Evolutionary conservation across 352 stramenopile genomes (phyloP), one percentile per base, ranked within the genome.

Genomic region (Phytophthora constricta): DNA sequence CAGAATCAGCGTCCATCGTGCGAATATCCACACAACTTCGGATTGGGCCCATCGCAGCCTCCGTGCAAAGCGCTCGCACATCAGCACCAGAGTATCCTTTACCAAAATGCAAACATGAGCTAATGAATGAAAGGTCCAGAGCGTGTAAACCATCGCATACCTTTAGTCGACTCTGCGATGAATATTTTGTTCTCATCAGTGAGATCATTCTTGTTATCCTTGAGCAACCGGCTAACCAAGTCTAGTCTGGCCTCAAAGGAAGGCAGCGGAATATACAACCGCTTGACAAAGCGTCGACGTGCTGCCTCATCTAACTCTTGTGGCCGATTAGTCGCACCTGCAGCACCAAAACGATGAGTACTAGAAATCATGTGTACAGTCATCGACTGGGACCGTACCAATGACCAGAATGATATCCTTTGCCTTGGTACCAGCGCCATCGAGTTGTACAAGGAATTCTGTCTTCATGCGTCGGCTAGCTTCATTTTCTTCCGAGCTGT

Each of bases 261-360:
- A 17, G 97, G 97, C 14, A 99, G 71, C 10, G 97, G 96, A 65
- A 99, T 99, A 73, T 99, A 99, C 22, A 99, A 79, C 33, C 96
- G 87, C 74, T 99, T 99, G 22, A 99, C 96, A 59, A 99, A 99
- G 56, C 97, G 91, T 54, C 97, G 84, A 19, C 97, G 85, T 14
- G 97, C 97, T 42, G 97, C 97, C 85, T 99, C 97, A 63, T 99
- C 97, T 11, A 99, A 81, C 69, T 99, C 97, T 78, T 99, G 93
- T 17, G 97, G 97, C 60, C 95, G 83, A 67, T 99, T 99, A 1
- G 97, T 99, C 0, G 97, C 97, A 39, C 97, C 93, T 89, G 39
- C 17, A 70, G 34, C 28, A 51, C 9, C 46, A 46, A 64, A 52
- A 10, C 13, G 62, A 33, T 11, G 37, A 33, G 26, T 51, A 22